Base-by-base conservation (phyloP, 345 rosid species). In the Cardamine resedifolia region DNA sequence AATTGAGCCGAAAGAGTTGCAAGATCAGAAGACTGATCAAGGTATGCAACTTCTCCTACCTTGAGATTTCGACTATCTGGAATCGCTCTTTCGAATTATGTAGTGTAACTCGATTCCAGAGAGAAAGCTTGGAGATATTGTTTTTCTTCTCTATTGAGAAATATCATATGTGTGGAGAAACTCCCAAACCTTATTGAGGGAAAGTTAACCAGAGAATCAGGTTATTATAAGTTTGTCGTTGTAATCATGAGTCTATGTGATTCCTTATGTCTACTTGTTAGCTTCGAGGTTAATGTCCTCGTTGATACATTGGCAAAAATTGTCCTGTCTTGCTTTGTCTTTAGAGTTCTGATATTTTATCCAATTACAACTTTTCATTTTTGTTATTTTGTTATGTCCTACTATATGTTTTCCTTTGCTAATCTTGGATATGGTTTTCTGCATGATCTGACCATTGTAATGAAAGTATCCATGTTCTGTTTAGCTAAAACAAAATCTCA, bases 1-100 rank as follows among this genome's bases (percentile, higher is more conserved):
- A 23, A 76, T 39, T 63, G 74, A 72, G 43, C 77, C 51, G 8
- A 83, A 66, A 68, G 74, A 55, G 51, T 80, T 70, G 72, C 76
- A 72, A 64, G 81, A 59, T 20, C n/a, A 0, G 21, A 48, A 36
- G 60, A 79, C 82, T 69, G 31, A 68, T 56, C 81, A 81, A 48
- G 89, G 96, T 85, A 52, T 56, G 59, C 43, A 5, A 19, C 19
- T 41, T 27, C 27, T 24, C 23, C 10, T 41, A 27, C 44, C 50
- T 30, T 39, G 14, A 20, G 49, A 39, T 51, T 27, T 71, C 8
- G 1, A 59, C 47, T 31, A 15, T 1, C 19, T 26, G 18, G 10
- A 52, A 10, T 27, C 15, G 19, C 34, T 20, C n/a, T 51, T 41
- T 48, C 28, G 4, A 44, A 8, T 20, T 3, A 8, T 27, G 16